Base-by-base conservation (phyloP, 352 stramenopile species). In the Pythium aphanidermatum region DNA sequence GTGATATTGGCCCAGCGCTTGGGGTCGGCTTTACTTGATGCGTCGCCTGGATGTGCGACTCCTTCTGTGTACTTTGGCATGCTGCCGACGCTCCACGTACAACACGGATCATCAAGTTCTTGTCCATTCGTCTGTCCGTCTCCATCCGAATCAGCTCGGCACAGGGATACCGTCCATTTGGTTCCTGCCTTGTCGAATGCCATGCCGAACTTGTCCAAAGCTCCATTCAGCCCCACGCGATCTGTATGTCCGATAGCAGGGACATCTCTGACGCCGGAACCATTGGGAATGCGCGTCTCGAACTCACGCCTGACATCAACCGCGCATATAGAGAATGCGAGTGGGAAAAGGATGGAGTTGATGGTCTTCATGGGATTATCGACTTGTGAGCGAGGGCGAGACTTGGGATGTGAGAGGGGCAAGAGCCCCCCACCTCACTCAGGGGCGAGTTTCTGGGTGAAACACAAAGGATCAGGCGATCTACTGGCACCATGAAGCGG, bases 91-190 rank as follows among this genome's bases (percentile, higher is more conserved):
- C 6, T 58, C 60, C 63, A 81, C 27, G 55, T 29, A 39, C 70
- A 85, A 53, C 57, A 65, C 30, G 70, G 74, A 47, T 84, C 75
- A n/a, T 68, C 75, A 0, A 86, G 58, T 30, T 87, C 75, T 45
- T 79, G 45, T 25, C 73, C 75, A 39, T 87, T 86, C 27, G 63
- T 84, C 16, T 63, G 51, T 2, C 69, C 72, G 39, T 87, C 75
- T 17, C 64, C 64, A 43, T 86, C 73, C 11, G 53, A 64, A 41
- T 87, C 73, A 14, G 48, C 46, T 41, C 73, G 19, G 54, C 75
- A 86, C 23, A 58, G 50, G 9, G 25, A 13, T 1, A 31, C 19
- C 5, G 50, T 76, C 72, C 72, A 84, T 30, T 63, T 62, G 24
- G 54, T 25, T 0, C 58, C 63, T 2, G 58, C 64, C 4, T 46